Evolutionary conservation across 306 rosid genomes (phyloP).

Genomic region (Senna siamea): DNA sequence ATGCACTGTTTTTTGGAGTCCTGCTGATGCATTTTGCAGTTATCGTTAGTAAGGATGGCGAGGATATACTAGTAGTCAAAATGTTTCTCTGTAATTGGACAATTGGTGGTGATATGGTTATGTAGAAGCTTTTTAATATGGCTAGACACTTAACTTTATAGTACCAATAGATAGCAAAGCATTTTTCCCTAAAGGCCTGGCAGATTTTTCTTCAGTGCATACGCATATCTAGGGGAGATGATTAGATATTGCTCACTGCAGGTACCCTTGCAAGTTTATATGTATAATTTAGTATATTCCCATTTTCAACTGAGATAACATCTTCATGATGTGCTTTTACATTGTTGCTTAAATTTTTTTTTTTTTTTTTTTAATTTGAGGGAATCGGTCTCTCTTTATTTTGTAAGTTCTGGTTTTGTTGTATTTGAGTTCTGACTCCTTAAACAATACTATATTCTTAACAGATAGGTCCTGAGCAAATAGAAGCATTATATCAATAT

Average conservation of each 20-base stretch:
- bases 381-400: neutral
- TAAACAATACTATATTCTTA: constrained; percentile 13
- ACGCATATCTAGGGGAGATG: neutral
- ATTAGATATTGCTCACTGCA: neutral
- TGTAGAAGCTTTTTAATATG: neutral
- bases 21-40: neutral
- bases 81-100: neutral
- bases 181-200: neutral
- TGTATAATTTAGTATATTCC: neutral
- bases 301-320: neutral
- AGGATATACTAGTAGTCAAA: neutral
- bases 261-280: neutral
- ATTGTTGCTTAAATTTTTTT: too few species aligned
- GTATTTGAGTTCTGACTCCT: constrained; percentile 19
- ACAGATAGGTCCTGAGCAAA: constrained; percentile 89
- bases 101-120: neutral
- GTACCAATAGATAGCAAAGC: neutral
- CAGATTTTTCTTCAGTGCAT: neutral
- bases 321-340: neutral
- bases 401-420: constrained; percentile 4
- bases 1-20: neutral
- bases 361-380: neutral
- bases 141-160: neutral
- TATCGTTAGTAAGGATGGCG: neutral
- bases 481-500: constrained; percentile 93